Base-by-base conservation (phyloP, 176 grass and related monocot genomes). In the Phragmites australis region DNA sequence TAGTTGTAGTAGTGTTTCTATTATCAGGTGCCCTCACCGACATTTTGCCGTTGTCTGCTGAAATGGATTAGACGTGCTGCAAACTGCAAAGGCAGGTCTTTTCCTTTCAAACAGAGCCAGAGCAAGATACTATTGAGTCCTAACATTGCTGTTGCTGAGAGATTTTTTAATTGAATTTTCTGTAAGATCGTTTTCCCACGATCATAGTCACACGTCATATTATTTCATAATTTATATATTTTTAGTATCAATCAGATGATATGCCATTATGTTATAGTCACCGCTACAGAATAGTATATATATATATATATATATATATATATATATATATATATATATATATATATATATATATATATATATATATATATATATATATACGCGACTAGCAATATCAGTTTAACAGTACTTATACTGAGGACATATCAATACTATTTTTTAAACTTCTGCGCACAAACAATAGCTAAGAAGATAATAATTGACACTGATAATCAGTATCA, bases 11-110 rank as follows among this genome's bases (percentile, higher is more conserved):
- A n/a, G n/a, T n/a, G n/a, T n/a, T n/a, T n/a, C 55, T 65, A 22
- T 83, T 83, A 62, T 10, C 54, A 65, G 70, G 66, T 83, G 17
- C 59, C 50, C 11, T 52, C 58, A 22, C 70, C 70, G 70, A 55
- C 37, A 65, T 83, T 30, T 74, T 4, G 49, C 50, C 65, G 68
- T 43, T 82, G 34, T 30, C 50, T 74, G 32, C 47, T 65, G 56
- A 65, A 44, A 21, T 41, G 46, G 46, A 74, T 30, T 64, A 41
- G 69, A 64, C 69, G n/a, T 74, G 58, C n/a, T 29, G 32, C 47
- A 41, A 63, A 40, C n/a, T 29, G 32, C 47, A 41, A 63, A 40
- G 31, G 30, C 57, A 42, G 34, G n/a, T 53, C 39, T 41, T 74
- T 74, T 82, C 34, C 32, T 74, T 31, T 62, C 22, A 14, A 42